Evolutionary conservation across 2,329 filamentous ascomycete genomes (phyloP), one percentile per base, ranked within the genome.

Genomic region (Esteya vermicola): DNA sequence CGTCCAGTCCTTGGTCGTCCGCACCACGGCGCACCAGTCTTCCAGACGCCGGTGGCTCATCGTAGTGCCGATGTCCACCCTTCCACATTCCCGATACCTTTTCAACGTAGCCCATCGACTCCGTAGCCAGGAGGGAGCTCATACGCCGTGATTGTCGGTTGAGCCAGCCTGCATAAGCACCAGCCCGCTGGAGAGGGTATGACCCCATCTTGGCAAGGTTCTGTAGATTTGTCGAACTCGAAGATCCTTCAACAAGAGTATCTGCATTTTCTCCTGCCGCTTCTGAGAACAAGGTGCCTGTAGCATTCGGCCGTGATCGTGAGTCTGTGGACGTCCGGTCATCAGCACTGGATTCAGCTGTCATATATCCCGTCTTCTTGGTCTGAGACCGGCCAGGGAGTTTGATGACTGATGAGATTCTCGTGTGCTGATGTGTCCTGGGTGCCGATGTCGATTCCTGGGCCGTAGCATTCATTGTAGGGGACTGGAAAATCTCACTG

Each of bases 51-150:
- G 31, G 57, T 3, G 67, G 67, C 33, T 74, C 81, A 37, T 81
- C 78, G 52, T 96, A 98, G 58, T 96, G 89, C 51, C 81, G 86
- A 50, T 81, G 79, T 12, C 85, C 85, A 26, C 91, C 91, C 49
- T 86, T 84, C 77, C 91, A 91, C 83, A 96, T 96, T 28, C 86
- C 89, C 0, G 89, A 93, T 0, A 96, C 88, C 57, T 95, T 96
- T 54, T 93, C 88, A 25, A 94, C 81, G 54, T 96, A 96, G 2
- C 85, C 86, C 78, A 94, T 93, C 1, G 89, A 93, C 56, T 95
- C 88, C 0, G 81, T 85, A 7, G 89, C 84, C 34, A 96, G 62
- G 9, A 93, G 62, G 22, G 68, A 84, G 44, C 84, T 85, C 77
- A 96, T 84, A 26, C 77, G 76, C 49, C 83, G 82, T 19, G 85